Evolutionary conservation across 352 stramenopile genomes (phyloP), one percentile per base, ranked within the genome.

Genomic region (Saprolegnia diclina): DNA sequence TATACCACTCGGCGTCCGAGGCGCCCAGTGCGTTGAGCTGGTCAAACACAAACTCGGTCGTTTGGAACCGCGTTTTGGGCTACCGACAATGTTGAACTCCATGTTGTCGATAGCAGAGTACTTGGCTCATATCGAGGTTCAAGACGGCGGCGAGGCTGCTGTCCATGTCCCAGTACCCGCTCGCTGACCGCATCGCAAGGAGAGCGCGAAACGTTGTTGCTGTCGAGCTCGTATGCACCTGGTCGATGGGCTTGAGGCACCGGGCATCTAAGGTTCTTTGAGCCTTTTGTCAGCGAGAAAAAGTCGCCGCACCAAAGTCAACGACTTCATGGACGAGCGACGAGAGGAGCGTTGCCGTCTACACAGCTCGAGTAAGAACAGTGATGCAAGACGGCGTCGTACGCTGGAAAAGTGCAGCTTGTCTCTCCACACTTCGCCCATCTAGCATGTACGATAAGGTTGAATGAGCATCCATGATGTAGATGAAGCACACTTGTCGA

Each of bases 161-260:
- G 35, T 59, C 52, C 24, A 59, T 35, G 35, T 59, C 52, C 52
- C 52, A 59, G 35, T 59, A 59, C 52, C 52, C 52, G 11, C 16
- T 7, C 24, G 52, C 13, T 9, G 52, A 2, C 3, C 35, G 52
- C 52, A 59, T 59, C 35, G 52, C 52, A 7, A 59, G 35, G 24
- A 59, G 52, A 16, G 52, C 9, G 4, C 52, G 52, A 24, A 59
- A 59, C 19, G 24, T 59, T n/a, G 52, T 59, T 4, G 52, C 52
- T 24, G 52, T 59, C n/a, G 52, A 59, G 52, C 52, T 59, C 35
- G 52, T 59, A 24, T 59, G 52, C 52, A 59, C 52, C 35, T 24
- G 52, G 16, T 59, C 52, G 16, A 59, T 19, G 3, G 52, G 3
- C 52, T 24, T 16, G 24, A 59, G 35, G n/a, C 52, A 59, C 35